Evolutionary conservation across 768 basidiomycete genomes (phyloP).

Genomic region (Rhodotorula sphaerocarpa): DNA sequence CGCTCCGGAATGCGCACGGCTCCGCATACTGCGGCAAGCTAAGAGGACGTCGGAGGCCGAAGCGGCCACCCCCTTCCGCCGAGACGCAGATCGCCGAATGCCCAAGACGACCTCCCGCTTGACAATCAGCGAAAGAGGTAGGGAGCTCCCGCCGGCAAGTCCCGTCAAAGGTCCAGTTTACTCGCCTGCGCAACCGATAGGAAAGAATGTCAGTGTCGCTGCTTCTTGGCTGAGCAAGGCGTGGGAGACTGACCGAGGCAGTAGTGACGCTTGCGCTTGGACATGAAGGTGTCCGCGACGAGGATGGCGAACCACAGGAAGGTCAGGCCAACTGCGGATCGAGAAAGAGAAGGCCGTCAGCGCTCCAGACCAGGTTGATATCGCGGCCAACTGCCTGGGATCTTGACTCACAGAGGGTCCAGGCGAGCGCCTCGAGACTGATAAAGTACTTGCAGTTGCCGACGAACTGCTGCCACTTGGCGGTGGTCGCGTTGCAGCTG

Average conservation of each 20-base stretch:
- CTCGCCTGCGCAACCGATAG: not conserved
- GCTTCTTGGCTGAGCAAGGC: too few species aligned
- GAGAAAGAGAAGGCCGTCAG: not conserved
- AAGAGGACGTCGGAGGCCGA: too few species aligned
- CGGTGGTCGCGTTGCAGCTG: not conserved
- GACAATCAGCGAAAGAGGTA: too few species aligned
- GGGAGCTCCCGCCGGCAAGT: too few species aligned
- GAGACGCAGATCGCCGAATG: too few species aligned
- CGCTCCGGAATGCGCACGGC: too few species aligned
- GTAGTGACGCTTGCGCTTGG: slow-evolving; percentile 16
- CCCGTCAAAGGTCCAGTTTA: too few species aligned
- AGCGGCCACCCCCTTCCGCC: too few species aligned
- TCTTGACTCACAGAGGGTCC: not conserved
- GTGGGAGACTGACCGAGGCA: slow-evolving; percentile 7
- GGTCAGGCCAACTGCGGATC: not conserved
- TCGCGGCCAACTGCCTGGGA: too few species aligned
- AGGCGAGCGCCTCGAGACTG: not conserved
- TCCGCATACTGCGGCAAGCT: too few species aligned
- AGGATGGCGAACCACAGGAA: not conserved
- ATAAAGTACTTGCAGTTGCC: slow-evolving; percentile 3
- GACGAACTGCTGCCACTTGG: slow-evolving; percentile 1
- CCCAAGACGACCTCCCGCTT: too few species aligned
- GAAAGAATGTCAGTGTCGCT: too few species aligned
- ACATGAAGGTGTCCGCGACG: not conserved
- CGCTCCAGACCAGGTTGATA: not conserved